A percentile compares a stretch with the other conserved stretches of the same genome.
phyloP scores from a whole-genome alignment of 1,284 basidiomycete genomes.

The Ustilago hordei region DNA sequence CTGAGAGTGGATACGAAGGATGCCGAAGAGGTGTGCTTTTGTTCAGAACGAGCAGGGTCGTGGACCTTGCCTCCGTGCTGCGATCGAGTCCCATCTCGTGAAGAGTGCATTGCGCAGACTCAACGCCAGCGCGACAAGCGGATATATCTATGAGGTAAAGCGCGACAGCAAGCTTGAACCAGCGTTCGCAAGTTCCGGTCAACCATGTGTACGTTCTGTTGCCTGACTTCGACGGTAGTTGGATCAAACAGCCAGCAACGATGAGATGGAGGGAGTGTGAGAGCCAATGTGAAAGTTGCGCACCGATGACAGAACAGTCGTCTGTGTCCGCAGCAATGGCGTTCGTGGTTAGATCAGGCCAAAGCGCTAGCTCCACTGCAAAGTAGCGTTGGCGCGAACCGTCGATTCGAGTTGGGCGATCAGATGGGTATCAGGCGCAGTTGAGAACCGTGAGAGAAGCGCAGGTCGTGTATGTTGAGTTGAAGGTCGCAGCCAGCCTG shows the following conservation, averaged over 20 bases:
- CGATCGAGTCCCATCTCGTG: constrained; percentile 1
- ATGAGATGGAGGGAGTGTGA: neutral
- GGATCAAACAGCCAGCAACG: neutral
- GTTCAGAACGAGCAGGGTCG: neutral
- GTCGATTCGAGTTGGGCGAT: neutral
- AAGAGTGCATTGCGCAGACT: constrained; percentile 21
- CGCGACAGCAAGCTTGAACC: neutral
- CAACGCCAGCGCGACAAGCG: too few relatives aligned
- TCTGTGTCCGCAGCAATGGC: neutral
- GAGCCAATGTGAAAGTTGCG: neutral
- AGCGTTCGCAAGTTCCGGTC: neutral
- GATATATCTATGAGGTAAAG: neutral
- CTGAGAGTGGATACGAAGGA: constrained; percentile 37
- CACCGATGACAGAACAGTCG: neutral
- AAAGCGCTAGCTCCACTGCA: neutral
- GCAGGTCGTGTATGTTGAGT: neutral
- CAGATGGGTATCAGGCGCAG: neutral
- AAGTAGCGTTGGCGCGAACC: neutral
- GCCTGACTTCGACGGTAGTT: neutral
- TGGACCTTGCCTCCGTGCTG: neutral
- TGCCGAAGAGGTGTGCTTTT: neutral
- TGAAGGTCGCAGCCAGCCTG: neutral
- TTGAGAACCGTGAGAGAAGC: neutral
- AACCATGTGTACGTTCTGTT: neutral
- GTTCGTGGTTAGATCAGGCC: too few relatives aligned